Evolutionary conservation across 2,329 filamentous ascomycete species (phyloP).

Genomic region (Aurifilum marmelostoma): DNA sequence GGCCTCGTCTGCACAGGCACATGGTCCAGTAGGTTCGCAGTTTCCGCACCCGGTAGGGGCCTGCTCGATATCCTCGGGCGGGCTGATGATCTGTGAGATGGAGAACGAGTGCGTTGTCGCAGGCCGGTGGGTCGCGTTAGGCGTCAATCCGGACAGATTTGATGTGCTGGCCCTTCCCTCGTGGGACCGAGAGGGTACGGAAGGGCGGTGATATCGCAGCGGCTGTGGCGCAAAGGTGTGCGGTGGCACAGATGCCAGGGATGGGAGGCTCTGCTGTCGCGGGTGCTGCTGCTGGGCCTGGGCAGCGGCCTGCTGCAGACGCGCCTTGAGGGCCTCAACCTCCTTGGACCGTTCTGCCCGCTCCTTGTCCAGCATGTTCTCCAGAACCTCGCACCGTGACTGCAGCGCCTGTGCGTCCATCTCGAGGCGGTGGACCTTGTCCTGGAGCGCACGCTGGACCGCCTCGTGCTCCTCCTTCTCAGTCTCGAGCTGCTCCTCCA

Average conservation of each 20-base stretch:
- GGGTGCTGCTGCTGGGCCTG: constrained; percentile 25
- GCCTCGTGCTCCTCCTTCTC: constrained; percentile 61
- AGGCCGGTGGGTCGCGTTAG: constrained; percentile 30
- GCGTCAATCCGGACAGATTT: constrained; percentile 22
- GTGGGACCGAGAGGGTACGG: constrained; percentile 24
- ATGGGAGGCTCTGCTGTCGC: constrained; percentile 28
- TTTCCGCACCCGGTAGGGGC: constrained; percentile 56
- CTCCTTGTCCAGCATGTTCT: constrained; percentile 65
- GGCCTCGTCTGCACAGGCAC: constrained; percentile 63
- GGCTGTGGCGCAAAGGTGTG: constrained; percentile 26
- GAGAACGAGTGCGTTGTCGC: constrained; percentile 46
- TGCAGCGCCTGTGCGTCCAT: constrained; percentile 68
- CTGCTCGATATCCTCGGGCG: constrained; percentile 49
- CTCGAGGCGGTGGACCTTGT: constrained; percentile 63
- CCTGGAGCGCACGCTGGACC: constrained; percentile 58
- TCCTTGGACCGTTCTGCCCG: constrained; percentile 47
- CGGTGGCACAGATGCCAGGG: constrained; percentile 25
- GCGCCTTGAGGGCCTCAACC: constrained; percentile 24
- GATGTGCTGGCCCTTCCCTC: constrained; percentile 27
- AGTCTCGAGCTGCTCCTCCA: constrained; percentile 69
- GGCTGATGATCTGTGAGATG: constrained; percentile 61
- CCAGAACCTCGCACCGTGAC: constrained; percentile 62
- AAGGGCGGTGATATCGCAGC: constrained; percentile 27
- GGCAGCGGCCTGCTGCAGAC: constrained; percentile 26
- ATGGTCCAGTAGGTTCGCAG: constrained; percentile 56